Evolutionary conservation across 805 yeast species (phyloP), one percentile per base, ranked within the genome.

Genomic region (Yamadazyma insecticola): DNA sequence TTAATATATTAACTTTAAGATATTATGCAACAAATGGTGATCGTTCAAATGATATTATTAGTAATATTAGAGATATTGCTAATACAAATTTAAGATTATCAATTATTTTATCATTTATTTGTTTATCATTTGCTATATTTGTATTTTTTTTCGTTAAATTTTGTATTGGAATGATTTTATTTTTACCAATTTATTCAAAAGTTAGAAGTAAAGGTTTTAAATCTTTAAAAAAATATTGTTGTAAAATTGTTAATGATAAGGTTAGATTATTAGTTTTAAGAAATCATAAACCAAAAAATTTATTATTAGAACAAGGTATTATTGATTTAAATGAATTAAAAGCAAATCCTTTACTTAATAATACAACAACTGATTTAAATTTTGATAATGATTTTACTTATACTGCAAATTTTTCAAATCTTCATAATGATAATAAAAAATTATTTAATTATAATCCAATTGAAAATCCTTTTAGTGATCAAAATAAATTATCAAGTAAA

Each of bases 91-190:
- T 73, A 39, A 60, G 69, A 26, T 81, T 83, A 47, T 85, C 94
- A 2, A 58, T 86, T n/a, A 71, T 86, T 15, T 52, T 87, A 16
- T 74, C 86, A 16, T 70, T 82, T 42, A 85, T 86, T 90, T 64
- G 81, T 23, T 67, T 82, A 35, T 82, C 95, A 2, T 75, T 87
- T 45, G 51, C 73, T 11, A 71, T 87, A 43, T 87, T 92, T 89
- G 60, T 76, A 9, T 55, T 82, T 32, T 82, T 83, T 63, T 70
- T 81, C 37, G 47, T 73, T 31, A 66, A 68, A 49, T 72, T 82
- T 35, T 43, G 63, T 15, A 46, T 76, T 33, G 89, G 86, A 1
- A 39, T 79, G 40, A 22, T 76, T 2, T 62, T 69, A 36, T 67
- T 68, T 28, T 43, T 74, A 10, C 81, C 78, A 3, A 69, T 81